phyloP scores from a whole-genome alignment of 352 stramenopile species.

The Blastocystis sp. region DNA sequence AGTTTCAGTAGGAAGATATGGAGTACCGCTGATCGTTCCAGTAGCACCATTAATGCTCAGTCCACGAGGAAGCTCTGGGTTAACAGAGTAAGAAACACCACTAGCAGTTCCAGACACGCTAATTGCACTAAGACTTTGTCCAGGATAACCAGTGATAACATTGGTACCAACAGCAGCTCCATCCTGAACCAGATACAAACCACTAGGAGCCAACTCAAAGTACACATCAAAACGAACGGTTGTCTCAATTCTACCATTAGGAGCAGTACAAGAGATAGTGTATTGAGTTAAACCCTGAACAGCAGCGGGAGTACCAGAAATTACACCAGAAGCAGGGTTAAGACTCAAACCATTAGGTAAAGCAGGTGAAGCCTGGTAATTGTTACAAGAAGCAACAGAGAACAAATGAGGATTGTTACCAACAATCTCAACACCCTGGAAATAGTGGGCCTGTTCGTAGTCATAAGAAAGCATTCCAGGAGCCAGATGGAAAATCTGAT shows the following conservation, averaged over 20 bases:
- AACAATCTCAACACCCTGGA: conserved; percentile 25
- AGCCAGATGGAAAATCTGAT: conserved; percentile 40
- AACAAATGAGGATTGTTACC: conserved; percentile 47
- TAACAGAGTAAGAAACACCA: neutral
- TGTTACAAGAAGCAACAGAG: neutral
- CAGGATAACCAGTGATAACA: neutral
- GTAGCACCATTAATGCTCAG: neutral
- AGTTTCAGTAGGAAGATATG: neutral
- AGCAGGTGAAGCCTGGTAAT: neutral
- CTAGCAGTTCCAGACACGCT: neutral
- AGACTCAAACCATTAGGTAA: neutral
- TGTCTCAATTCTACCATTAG: neutral
- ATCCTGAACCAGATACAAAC: neutral
- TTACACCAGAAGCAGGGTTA: neutral
- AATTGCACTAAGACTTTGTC: neutral
- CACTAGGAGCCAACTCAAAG: neutral
- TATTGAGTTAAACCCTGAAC: conserved; percentile 3
- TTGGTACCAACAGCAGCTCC: neutral
- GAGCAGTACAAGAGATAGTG: conserved; percentile 11
- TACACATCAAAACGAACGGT: conserved; percentile 27
- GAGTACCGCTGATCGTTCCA: conserved; percentile 12
- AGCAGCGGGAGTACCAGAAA: neutral
- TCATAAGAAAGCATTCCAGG: conserved; percentile 30
- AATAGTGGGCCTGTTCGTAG: conserved; percentile 40
- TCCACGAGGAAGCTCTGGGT: conserved; percentile 8